A percentile compares a stretch with the other conserved stretches of the same genome.
Evolutionary conservation across 306 rosid species (phyloP).

Genomic region (peach (Prunus persica)): DNA sequence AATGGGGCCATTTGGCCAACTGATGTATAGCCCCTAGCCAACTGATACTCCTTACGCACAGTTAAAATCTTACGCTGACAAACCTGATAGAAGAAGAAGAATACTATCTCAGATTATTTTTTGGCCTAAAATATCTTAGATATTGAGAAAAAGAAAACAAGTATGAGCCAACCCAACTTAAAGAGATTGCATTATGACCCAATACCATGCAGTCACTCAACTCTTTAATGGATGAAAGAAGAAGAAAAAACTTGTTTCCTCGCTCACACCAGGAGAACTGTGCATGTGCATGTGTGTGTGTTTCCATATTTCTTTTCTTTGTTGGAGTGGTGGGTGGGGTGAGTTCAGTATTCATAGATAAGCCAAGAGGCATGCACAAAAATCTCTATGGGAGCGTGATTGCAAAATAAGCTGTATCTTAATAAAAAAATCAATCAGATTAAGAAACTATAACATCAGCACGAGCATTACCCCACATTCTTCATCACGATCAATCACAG

Average conservation of each 20-base stretch:
- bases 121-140: not conserved
- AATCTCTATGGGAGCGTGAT: not conserved
- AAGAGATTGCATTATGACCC: not conserved
- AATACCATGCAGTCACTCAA: not conserved
- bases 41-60: constrained; percentile 67
- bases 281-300: not conserved
- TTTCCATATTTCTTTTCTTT: not conserved
- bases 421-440: not conserved
- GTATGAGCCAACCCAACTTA: not conserved
- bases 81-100: constrained; percentile 42
- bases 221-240: not conserved
- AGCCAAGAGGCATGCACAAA: not conserved
- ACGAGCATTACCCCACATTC: constrained; percentile 83
- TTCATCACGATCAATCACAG: constrained; percentile 91
- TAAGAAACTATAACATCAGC: constrained; percentile 15
- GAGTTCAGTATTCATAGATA: not conserved
- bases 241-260: not conserved
- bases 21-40: constrained; percentile 65
- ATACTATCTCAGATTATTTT: not conserved
- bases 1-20: constrained; percentile 93
- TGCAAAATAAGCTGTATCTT: not conserved
- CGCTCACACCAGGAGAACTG: not conserved
- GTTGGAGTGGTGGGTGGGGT: not conserved
- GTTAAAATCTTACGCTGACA: constrained; percentile 76
- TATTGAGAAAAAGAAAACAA: not conserved